Evolutionary conservation across 495 filamentous ascomycete species (phyloP).

Genomic region (Aspergillus haitiensis): DNA sequence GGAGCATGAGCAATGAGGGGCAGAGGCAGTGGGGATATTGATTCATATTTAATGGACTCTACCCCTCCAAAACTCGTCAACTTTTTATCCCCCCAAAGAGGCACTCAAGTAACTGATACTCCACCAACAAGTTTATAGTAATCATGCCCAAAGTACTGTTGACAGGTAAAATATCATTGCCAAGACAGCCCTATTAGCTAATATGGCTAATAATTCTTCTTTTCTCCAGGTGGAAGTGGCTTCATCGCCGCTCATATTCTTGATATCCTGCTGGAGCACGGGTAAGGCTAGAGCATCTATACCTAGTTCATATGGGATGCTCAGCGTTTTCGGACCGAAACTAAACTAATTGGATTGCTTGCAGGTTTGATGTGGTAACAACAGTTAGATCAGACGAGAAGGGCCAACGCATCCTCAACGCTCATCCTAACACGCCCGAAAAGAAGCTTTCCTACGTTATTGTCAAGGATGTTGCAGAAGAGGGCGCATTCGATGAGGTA

Average conservation of each 20-base stretch:
- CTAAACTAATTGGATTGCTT: conserved; percentile 16
- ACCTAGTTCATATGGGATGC: not conserved
- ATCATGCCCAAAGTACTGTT: conserved; percentile 47
- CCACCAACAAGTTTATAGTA: not conserved
- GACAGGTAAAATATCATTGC: conserved; percentile 33
- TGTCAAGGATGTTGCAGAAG: conserved; percentile 78
- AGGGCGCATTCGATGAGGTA: conserved; percentile 74
- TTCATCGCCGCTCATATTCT: conserved; percentile 81
- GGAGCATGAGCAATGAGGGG: no score
- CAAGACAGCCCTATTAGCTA: not conserved
- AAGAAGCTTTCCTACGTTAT: conserved; percentile 73
- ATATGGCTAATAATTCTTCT: not conserved
- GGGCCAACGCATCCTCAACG: conserved; percentile 68
- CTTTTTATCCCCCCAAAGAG: no score
- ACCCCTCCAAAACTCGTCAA: no score
- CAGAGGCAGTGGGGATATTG: no score
- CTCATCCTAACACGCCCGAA: conserved; percentile 58
- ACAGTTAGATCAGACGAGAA: conserved; percentile 83
- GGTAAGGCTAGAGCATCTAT: conserved; percentile 30
- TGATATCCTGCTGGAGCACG: conserved; percentile 66
- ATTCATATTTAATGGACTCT: no score
- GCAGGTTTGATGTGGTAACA: conserved; percentile 70
- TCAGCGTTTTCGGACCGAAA: not conserved
- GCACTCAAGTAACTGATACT: no score
- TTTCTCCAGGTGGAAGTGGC: conserved; percentile 57